Base-by-base conservation (phyloP, 2,329 filamentous ascomycete genomes). In the Fusarium bulbicola region DNA sequence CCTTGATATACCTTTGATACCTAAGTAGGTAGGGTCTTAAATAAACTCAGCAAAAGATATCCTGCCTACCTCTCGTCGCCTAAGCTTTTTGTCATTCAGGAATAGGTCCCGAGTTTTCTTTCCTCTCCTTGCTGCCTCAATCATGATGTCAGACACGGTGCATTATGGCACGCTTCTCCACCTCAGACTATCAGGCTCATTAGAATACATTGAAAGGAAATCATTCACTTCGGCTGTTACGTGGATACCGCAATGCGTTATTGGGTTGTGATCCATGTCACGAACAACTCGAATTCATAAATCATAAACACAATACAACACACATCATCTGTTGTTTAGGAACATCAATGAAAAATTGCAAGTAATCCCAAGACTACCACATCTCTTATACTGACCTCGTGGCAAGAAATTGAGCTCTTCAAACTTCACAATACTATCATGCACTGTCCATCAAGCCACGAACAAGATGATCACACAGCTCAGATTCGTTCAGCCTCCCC, bases 401-500 rank as follows among this genome's bases (percentile, higher is more conserved):
- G 43, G 57, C 26, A 42, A 50, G 24, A 61, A 42, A 40, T 46
- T 60, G 15, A 54, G n/a, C 46, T 45, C 21, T n/a, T 52, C 30
- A 50, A 45, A 50, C 66, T 58, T 66, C 36, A 47, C 47, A 32
- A 21, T 21, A 54, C 40, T 64, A 32, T 20, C 28, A 26, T 54
- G 30, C 47, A 49, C 37, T 32, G 37, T 42, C 30, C 12, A 24
- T 30, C 37, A 36, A 24, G 18, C 18, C 40, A 30, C n/a, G 49
- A 47, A 40, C 46, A 52, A 40, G n/a, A 50, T 53, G 28, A 46
- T 50, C 37, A 52, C 53, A 52, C 53, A 57, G 43, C 24, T 59
- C 49, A 52, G 42, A 53, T 28, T 43, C 21, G 26, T 59, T 43
- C 54, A 65, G 42, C 66, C 69, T 64, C 63, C 43, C 63, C 71